These are phyloP conservation scores for Ascochyta rabiei DNA, from an alignment of 2,329 filamentous ascomycete species.

Conservation along the genomic window DNA sequence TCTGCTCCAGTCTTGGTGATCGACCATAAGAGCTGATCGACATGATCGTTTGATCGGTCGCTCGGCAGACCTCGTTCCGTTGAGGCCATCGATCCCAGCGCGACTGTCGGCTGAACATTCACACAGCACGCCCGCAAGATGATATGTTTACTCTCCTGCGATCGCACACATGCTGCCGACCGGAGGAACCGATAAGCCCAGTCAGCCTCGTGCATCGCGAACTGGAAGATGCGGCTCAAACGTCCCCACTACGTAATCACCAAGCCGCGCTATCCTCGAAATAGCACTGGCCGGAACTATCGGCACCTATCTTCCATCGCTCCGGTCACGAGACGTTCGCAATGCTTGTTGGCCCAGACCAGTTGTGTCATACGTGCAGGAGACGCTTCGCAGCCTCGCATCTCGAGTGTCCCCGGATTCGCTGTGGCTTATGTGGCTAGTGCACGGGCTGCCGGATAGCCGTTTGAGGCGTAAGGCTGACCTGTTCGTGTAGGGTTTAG, in stretches of 20 bases:
- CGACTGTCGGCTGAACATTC: neutral
- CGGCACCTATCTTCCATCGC: constrained; percentile 9
- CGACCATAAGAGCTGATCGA: neutral
- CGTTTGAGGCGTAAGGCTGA: constrained; percentile 32
- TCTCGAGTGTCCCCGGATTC: constrained; percentile 24
- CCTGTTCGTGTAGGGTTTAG: constrained; percentile 15
- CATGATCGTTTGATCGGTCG: neutral
- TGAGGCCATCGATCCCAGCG: neutral
- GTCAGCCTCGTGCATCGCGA: constrained; percentile 9
- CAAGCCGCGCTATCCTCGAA: constrained; percentile 3
- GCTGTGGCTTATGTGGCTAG: constrained; percentile 36
- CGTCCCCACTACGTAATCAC: constrained; percentile 16
- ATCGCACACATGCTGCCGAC: constrained; percentile 5
- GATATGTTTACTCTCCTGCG: neutral
- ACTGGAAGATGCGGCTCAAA: constrained; percentile 20
- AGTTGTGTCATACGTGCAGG: constrained; percentile 30
- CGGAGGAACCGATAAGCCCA: neutral
- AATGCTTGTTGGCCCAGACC: constrained; percentile 19
- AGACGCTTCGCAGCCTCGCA: constrained; percentile 18
- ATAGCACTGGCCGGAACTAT: constrained; percentile 20
- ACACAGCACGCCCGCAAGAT: neutral
- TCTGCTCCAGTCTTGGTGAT: neutral
- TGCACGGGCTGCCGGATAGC: constrained; percentile 31
- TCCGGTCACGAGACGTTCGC: constrained; percentile 21
- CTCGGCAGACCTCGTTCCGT: neutral